A percentile compares a stretch with the other conserved stretches of the same genome.
Conservation (phyloP, 176 grass and related monocot species). For the Bolboschoenus planiculmis region DNA sequence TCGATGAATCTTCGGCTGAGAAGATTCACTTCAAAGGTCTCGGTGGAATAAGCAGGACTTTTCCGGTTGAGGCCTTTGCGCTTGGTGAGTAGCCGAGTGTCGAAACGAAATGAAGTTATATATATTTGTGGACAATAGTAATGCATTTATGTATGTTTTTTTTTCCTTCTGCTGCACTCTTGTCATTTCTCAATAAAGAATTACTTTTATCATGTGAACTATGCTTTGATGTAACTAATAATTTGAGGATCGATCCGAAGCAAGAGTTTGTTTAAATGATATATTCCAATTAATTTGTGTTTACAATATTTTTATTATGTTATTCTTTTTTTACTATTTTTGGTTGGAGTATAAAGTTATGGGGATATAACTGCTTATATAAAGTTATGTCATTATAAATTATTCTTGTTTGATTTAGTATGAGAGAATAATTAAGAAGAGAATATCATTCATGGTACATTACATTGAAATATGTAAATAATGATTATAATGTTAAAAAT, state of each 20-base stretch:
- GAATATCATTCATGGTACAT: no score
- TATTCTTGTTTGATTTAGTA: no score
- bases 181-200: neutral
- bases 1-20: constrained; percentile 46
- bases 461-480: no score
- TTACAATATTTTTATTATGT: neutral
- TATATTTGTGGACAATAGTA: neutral
- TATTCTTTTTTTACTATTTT: no score
- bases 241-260: neutral
- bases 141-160: neutral
- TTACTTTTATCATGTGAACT: neutral
- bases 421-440: no score
- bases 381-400: no score
- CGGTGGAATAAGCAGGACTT: constrained; percentile 75
- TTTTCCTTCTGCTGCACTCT: neutral
- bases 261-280: neutral
- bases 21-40: constrained; percentile 87
- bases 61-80: constrained; percentile 68
- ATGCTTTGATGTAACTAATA: neutral
- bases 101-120: neutral
- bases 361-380: no score
- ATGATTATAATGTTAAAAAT: no score
- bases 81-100: constrained; percentile 32
- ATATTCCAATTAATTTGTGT: neutral
- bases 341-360: no score